Percentiles rank a stretch among this genome's conserved stretches.
phyloP scores from a whole-genome alignment of 345 rosid species.

The Triadica sebifera region DNA sequence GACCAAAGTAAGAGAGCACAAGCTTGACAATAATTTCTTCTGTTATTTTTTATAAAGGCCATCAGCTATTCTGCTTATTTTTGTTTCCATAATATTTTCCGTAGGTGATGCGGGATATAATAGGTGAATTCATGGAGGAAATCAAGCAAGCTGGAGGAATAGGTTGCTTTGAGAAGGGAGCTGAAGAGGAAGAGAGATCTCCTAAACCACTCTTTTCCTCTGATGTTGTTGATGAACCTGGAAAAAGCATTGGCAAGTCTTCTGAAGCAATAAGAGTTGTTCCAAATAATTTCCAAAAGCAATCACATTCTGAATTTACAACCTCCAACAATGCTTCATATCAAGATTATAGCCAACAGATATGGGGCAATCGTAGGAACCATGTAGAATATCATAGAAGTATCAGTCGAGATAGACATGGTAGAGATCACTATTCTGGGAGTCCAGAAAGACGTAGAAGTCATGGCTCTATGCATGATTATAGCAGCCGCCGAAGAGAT shows the following conservation, averaged over 20 bases:
- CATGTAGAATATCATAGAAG: conserved; percentile 22
- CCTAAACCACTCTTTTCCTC: conserved; percentile 25
- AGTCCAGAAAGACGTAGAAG: conserved; percentile 16
- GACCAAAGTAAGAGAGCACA: neutral
- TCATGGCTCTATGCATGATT: conserved; percentile 34
- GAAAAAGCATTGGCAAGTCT: conserved; percentile 20
- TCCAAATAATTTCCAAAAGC: conserved; percentile 28
- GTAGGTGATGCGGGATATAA: conserved; percentile 81
- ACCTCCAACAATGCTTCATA: conserved; percentile 28
- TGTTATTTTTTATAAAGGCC: neutral
- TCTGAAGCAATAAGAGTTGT: conserved; percentile 24
- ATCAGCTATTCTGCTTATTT: conserved; percentile 3
- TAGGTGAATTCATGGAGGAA: conserved; percentile 79
- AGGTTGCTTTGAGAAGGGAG: conserved; percentile 68
- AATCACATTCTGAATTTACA: conserved; percentile 29
- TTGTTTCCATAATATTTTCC: conserved; percentile 4
- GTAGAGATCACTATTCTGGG: conserved; percentile 13
- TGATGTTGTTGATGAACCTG: conserved; percentile 20
- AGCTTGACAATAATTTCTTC: neutral
- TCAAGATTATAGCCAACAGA: conserved; percentile 30
- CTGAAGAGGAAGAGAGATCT: conserved; percentile 36
- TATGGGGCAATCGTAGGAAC: conserved; percentile 25
- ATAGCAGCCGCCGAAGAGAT: conserved; percentile 28
- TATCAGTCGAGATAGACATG: conserved; percentile 13
- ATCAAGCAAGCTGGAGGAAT: conserved; percentile 84